A percentile compares a stretch with the other conserved stretches of the same genome.
Conservation (phyloP, 352 stramenopile genomes). For the Pythium coloratum region DNA sequence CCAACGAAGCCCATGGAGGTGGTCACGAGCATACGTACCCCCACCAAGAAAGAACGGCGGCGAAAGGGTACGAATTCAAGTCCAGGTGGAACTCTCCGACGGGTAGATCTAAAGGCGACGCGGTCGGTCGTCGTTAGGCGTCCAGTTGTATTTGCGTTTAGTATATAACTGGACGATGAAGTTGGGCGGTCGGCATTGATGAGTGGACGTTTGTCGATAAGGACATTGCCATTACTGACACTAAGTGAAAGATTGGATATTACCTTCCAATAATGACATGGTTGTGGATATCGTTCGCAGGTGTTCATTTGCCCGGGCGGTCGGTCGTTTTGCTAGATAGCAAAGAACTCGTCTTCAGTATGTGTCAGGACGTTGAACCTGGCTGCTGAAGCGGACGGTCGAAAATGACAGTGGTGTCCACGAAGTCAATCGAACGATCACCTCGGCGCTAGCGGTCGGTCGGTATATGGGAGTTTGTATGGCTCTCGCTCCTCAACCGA, state of each 20-base stretch:
- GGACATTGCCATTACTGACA: conserved; percentile 8
- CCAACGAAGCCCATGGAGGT: not conserved
- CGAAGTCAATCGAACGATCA: conserved; percentile 20
- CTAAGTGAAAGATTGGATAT: not conserved
- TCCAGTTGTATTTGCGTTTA: not conserved
- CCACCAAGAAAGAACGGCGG: not conserved
- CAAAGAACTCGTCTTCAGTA: not conserved
- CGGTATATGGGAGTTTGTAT: conserved; percentile 16
- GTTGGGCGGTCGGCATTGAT: conserved; percentile 14
- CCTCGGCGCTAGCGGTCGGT: conserved; percentile 9
- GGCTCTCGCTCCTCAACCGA: not conserved
- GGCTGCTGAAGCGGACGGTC: conserved; percentile 3
- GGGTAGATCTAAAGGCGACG: not conserved
- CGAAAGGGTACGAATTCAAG: conserved; percentile 3
- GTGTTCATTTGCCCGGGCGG: not conserved
- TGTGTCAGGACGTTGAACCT: not conserved
- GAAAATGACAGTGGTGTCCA: conserved; percentile 3
- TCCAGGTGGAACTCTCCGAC: not conserved
- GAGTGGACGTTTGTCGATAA: not conserved
- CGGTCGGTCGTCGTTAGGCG: not conserved
- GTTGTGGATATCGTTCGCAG: conserved; percentile 11
- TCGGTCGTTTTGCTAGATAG: conserved; percentile 14
- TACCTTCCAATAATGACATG: conserved; percentile 14
- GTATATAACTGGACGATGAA: not conserved
- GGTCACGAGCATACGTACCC: not conserved